A percentile compares a stretch with the other conserved stretches of the same genome.
Conservation (phyloP, 306 rosid species). For the Oemleria cerasiformis region DNA sequence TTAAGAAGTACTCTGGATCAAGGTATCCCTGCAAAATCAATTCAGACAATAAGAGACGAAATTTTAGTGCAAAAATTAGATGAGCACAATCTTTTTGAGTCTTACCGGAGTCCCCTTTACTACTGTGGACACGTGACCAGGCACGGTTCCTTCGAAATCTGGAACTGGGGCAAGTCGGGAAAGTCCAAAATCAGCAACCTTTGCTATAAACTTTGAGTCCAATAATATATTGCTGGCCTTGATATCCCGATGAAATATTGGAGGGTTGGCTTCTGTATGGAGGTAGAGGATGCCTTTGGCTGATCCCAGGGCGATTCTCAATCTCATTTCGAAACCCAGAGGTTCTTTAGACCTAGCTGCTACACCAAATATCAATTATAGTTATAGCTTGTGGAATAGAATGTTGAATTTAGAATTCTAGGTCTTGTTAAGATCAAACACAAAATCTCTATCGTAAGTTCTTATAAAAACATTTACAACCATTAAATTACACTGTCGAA, state of each 20-base stretch:
- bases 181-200: constrained; percentile 98
- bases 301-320: constrained; percentile 72
- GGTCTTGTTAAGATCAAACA: neutral
- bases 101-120: constrained; percentile 98
- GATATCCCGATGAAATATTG: constrained; percentile 91
- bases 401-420: constrained; percentile 7
- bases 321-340: constrained; percentile 60
- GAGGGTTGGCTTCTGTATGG: constrained; percentile 97
- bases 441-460: neutral
- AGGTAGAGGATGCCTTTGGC: constrained; percentile 90
- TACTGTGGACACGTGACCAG: constrained; percentile 83
- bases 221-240: constrained; percentile 92
- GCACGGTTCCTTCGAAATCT: constrained; percentile 63
- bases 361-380: constrained; percentile 19
- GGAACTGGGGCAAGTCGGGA: constrained; percentile 95
- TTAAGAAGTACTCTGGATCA: constrained; percentile 93
- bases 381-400: constrained; percentile 6
- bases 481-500: neutral
- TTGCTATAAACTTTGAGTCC: constrained; percentile 62
- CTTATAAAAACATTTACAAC: neutral
- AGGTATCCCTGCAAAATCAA: constrained; percentile 75
- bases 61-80: neutral
- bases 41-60: constrained; percentile 9
- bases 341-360: constrained; percentile 59
- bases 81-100: constrained; percentile 3